Conservation (phyloP, 139 green algal genomes). For the Dunaliella primolecta region DNA sequence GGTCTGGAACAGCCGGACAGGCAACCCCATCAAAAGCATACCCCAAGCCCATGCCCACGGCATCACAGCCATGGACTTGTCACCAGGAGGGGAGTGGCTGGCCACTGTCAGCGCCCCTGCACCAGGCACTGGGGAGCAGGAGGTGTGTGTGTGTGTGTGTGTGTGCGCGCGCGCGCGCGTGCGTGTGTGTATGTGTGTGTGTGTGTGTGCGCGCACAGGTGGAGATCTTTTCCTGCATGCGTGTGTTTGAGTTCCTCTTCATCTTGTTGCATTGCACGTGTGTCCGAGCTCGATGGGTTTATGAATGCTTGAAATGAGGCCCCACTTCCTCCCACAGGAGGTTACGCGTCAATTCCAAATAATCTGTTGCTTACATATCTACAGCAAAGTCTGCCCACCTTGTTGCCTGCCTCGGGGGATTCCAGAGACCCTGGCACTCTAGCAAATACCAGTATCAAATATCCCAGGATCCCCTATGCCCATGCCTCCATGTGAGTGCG, state of each 20-base stretch:
- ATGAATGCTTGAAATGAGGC: neutral
- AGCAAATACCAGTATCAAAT: too few relatives aligned
- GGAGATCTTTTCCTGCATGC: too few relatives aligned
- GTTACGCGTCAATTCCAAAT: too few relatives aligned
- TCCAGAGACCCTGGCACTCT: too few relatives aligned
- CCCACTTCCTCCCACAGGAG: too few relatives aligned
- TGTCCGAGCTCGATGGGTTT: neutral
- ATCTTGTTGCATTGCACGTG: too few relatives aligned
- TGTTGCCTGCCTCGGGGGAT: too few relatives aligned
- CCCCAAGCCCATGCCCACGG: slow-evolving; percentile 49
- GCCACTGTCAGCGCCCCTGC: slow-evolving; percentile 47
- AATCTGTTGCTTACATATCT: too few relatives aligned
- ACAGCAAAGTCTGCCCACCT: too few relatives aligned
- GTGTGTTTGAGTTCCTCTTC: neutral
- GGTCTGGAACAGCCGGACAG: slow-evolving; percentile 61
- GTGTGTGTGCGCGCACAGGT: too few relatives aligned
- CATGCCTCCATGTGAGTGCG: too few relatives aligned
- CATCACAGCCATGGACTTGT: slow-evolving; percentile 57
- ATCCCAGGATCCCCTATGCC: too few relatives aligned
- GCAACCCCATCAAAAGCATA: slow-evolving; percentile 43
- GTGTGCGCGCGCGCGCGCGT: neutral
- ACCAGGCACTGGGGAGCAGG: slow-evolving; percentile 41
- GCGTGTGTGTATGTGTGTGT: neutral
- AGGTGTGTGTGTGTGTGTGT: slow-evolving; percentile 21
- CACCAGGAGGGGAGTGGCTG: slow-evolving; percentile 50